These are phyloP conservation scores for Didymella pomorum DNA, from an alignment of 2,329 filamentous ascomycete species.

Conservation along the genomic window DNA sequence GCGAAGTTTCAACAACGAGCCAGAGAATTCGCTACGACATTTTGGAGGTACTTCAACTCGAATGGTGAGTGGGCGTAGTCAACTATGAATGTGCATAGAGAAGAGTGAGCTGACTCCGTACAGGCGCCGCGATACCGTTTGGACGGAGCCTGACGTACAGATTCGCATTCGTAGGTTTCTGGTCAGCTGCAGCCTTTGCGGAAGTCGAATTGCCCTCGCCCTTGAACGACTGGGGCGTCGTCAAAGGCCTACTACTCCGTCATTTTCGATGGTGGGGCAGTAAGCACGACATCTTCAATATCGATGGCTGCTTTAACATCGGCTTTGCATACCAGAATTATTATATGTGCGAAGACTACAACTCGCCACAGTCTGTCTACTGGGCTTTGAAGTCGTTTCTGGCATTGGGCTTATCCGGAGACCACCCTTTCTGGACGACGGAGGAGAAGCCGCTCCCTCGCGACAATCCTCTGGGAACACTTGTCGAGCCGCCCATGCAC, in stretches of 20 bases:
- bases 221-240: conserved; percentile 49
- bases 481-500: conserved; percentile 50
- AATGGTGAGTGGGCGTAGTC: conserved; percentile 46
- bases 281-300: conserved; percentile 55
- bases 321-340: conserved; percentile 60
- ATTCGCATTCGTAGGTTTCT: conserved; percentile 61
- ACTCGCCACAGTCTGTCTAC: conserved; percentile 64
- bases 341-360: conserved; percentile 65
- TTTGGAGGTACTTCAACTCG: conserved; percentile 60
- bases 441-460: conserved; percentile 51
- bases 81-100: background rate
- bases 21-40: conserved; percentile 51
- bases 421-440: conserved; percentile 57
- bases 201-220: conserved; percentile 52
- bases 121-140: conserved; percentile 62
- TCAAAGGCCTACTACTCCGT: conserved; percentile 61
- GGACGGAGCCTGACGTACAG: conserved; percentile 62
- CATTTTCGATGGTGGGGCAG: conserved; percentile 61
- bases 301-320: conserved; percentile 61
- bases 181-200: conserved; percentile 56
- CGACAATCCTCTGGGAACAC: background rate
- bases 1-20: conserved; percentile 52
- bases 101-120: background rate
- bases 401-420: conserved; percentile 48
- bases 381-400: conserved; percentile 63